Conservation (phyloP, 345 rosid genomes). For the Microcos paniculata region DNA sequence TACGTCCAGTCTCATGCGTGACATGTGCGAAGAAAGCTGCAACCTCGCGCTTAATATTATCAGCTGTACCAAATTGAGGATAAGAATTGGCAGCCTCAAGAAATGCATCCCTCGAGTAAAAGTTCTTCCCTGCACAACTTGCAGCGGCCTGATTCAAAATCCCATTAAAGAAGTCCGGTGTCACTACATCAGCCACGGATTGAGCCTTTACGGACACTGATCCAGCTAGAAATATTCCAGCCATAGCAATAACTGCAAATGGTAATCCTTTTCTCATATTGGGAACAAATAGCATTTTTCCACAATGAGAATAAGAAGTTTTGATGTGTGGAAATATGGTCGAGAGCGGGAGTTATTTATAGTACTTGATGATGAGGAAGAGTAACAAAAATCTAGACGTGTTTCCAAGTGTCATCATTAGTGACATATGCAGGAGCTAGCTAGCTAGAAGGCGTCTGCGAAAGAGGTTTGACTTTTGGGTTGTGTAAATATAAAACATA, state of each 20-base stretch:
- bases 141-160: conserved; percentile 34
- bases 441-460: too few relatives aligned
- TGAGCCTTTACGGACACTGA: conserved; percentile 2
- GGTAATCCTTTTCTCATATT: background rate
- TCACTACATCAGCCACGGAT: conserved; percentile 39
- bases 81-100: conserved; percentile 28
- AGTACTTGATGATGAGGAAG: too few relatives aligned
- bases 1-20: conserved; percentile 21
- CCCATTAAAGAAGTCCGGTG: conserved; percentile 38
- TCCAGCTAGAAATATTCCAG: background rate
- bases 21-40: conserved; percentile 23
- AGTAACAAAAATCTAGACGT: too few relatives aligned
- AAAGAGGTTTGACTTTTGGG: too few relatives aligned
- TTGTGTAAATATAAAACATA: too few relatives aligned
- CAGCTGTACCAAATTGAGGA: conserved; percentile 23
- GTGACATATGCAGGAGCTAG: too few relatives aligned
- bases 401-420: too few relatives aligned
- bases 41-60: conserved; percentile 5
- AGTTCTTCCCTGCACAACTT: conserved; percentile 44
- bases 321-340: background rate
- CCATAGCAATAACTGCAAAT: background rate
- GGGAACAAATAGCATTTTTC: background rate
- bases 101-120: conserved; percentile 41
- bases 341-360: background rate
- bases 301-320: background rate